Base-by-base conservation (phyloP, 2,329 filamentous ascomycete genomes). In the Fusarium continuum region DNA sequence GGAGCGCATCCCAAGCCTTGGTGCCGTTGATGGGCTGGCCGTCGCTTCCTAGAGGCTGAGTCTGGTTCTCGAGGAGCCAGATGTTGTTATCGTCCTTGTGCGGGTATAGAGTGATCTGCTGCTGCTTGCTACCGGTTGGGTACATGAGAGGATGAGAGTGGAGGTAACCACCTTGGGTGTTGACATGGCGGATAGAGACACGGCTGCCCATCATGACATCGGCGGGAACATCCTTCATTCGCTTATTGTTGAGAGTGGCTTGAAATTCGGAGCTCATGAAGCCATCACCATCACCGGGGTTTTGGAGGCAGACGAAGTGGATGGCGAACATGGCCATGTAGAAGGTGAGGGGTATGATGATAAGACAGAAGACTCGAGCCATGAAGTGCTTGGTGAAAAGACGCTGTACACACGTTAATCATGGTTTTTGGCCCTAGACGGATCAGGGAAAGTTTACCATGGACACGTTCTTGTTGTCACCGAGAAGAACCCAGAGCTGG, bases 241-340 rank as follows among this genome's bases (percentile, higher is more conserved):
- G 89, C 83, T 98, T 99, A 72, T 88, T 93, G 80, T 98, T 99
- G 67, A 99, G 83, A 3, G 95, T 98, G 26, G 95, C 91, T 80
- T 99, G 95, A 82, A 99, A 99, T 75, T 99, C 95, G 51, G 94
- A 97, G 74, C 93, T 97, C 95, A 99, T 99, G 83, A 99, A 99
- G 51, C 95, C 95, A 77, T 99, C 95, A 50, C 95, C 95, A 47
- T 99, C 95, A 58, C 95, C 95, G 23, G 95, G 95, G 79, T 99
- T 99, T 58, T 90, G 86, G 35, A 99, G 85, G 82, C 92, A 96
- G 68, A 93, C 69, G 79, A 99, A 99, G 82, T 99, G 95, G 71
- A 99, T 96, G 48, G 87, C 93, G 73, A 99, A 99, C 91, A 98
- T 97, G 72, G 87, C 89, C 83, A 97, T 89, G 81, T 99, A 99